phyloP scores from a whole-genome alignment of 2,329 filamentous ascomycete genomes.

The Blumeria hordei region DNA sequence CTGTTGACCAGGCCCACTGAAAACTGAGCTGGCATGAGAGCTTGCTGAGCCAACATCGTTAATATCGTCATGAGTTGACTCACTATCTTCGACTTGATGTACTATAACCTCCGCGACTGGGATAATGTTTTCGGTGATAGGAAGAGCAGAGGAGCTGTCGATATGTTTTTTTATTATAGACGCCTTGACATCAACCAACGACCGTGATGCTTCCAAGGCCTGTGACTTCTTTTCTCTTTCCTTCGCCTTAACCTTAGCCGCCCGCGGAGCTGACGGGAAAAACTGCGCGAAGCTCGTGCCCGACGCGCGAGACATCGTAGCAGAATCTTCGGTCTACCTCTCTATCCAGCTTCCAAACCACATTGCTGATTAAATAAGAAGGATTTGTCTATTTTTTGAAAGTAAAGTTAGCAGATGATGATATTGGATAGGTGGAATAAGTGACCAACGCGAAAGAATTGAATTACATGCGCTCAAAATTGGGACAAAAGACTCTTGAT shows the following conservation, averaged over 20 bases:
- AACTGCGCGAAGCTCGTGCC: slow-evolving; percentile 65
- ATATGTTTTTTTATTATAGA: slow-evolving; percentile 10
- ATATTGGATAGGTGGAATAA: too few species aligned
- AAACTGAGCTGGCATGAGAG: slow-evolving; percentile 48
- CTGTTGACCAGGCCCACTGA: slow-evolving; percentile 22
- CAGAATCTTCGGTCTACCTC: slow-evolving; percentile 14
- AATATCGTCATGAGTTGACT: slow-evolving; percentile 37
- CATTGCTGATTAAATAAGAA: too few species aligned
- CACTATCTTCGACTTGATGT: slow-evolving; percentile 25
- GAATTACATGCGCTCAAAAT: too few species aligned
- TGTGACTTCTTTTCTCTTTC: slow-evolving; percentile 33
- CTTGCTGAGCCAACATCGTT: slow-evolving; percentile 49
- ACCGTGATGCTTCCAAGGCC: slow-evolving; percentile 11
- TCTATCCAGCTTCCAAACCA: too few species aligned
- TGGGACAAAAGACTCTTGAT: too few species aligned
- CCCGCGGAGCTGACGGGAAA: slow-evolving; percentile 49
- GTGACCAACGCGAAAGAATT: too few species aligned
- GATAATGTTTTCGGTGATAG: slow-evolving; percentile 6
- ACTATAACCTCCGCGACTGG: slow-evolving; percentile 8
- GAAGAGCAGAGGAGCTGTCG: slow-evolving; percentile 13
- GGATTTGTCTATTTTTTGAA: too few species aligned
- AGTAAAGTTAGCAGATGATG: too few species aligned
- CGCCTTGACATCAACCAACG: slow-evolving; percentile 16
- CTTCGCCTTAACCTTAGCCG: slow-evolving; percentile 29
- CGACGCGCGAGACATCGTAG: slow-evolving; percentile 55